Evolutionary conservation across 2,329 filamentous ascomycete species (phyloP).

Genomic region (Diaporthe sp.): DNA sequence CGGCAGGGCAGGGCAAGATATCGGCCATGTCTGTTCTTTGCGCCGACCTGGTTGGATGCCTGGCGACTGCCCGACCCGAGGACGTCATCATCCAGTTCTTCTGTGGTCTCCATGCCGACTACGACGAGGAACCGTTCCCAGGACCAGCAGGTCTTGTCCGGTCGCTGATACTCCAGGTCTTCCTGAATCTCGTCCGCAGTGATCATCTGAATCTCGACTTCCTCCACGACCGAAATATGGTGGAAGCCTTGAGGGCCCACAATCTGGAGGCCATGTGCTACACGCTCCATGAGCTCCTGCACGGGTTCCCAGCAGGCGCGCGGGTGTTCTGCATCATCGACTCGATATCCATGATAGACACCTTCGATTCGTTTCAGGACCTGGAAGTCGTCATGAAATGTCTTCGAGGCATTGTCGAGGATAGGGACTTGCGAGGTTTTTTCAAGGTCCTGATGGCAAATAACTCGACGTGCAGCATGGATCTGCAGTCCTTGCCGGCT

Average conservation of each 20-base stretch:
- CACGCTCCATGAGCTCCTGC: neutral
- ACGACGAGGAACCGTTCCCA: neutral
- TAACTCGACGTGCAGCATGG: neutral
- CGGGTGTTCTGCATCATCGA: conserved; percentile 24
- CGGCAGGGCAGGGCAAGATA: neutral
- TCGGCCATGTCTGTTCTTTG: conserved; percentile 2
- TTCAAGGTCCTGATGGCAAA: conserved; percentile 19
- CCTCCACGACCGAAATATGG: conserved; percentile 3
- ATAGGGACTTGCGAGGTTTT: conserved; percentile 12
- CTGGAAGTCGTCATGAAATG: neutral
- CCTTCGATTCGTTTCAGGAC: neutral
- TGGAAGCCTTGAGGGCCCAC: neutral
- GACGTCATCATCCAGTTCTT: conserved; percentile 24
- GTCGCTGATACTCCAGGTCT: conserved; percentile 7
- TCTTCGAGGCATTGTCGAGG: neutral
- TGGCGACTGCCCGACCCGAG: neutral
- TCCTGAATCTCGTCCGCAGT: neutral
- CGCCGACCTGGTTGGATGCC: neutral
- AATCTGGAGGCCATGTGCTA: conserved; percentile 11
- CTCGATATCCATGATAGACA: conserved; percentile 2
- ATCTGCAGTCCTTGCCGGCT: neutral
- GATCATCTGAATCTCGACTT: neutral
- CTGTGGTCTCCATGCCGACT: conserved; percentile 4
- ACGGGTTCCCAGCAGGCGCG: neutral
- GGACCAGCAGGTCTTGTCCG: conserved; percentile 16